phyloP scores from a whole-genome alignment of 2,329 filamentous ascomycete species.

The Claviceps digitariae region DNA sequence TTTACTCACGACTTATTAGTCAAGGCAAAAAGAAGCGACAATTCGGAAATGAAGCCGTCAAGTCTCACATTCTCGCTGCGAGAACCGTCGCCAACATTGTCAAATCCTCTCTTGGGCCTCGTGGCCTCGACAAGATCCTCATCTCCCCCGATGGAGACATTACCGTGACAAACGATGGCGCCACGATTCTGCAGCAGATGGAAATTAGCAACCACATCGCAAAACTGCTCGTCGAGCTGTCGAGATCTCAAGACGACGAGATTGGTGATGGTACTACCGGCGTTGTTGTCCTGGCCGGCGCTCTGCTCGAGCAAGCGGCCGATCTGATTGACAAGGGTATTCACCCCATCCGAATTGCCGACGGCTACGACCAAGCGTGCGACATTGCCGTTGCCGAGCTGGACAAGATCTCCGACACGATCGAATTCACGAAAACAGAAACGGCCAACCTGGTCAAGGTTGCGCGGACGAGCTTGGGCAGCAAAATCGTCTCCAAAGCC shows the following conservation, averaged over 20 bases:
- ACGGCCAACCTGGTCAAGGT: conserved; percentile 86
- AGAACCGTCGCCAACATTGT: conserved; percentile 94
- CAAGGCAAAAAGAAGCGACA: conserved; percentile 97
- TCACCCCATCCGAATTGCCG: conserved; percentile 94
- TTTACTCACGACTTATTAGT: conserved; percentile 31
- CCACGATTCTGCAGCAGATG: conserved; percentile 96
- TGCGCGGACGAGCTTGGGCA: conserved; percentile 87
- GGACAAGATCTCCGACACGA: conserved; percentile 82
- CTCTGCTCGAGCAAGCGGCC: conserved; percentile 88
- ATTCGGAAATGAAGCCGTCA: conserved; percentile 93
- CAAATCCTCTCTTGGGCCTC: conserved; percentile 89
- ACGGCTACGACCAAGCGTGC: conserved; percentile 95
- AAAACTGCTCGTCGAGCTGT: conserved; percentile 90
- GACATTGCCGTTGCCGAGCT: conserved; percentile 90
- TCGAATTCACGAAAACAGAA: conserved; percentile 69
- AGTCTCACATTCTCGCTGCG: conserved; percentile 93
- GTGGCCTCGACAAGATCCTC: conserved; percentile 96
- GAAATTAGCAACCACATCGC: conserved; percentile 98
- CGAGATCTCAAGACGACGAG: conserved; percentile 97
- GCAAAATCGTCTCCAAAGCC: conserved; percentile 98
- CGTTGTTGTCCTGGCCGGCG: conserved; percentile 89
- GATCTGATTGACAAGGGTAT: conserved; percentile 99
- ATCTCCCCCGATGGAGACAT: conserved; percentile 98
- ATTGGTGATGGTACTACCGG: conserved; percentile 97
- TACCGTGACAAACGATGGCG: conserved; percentile 97